Base-by-base conservation (phyloP, 2,329 filamentous ascomycete species). In the Dactylellina drechsleri region DNA sequence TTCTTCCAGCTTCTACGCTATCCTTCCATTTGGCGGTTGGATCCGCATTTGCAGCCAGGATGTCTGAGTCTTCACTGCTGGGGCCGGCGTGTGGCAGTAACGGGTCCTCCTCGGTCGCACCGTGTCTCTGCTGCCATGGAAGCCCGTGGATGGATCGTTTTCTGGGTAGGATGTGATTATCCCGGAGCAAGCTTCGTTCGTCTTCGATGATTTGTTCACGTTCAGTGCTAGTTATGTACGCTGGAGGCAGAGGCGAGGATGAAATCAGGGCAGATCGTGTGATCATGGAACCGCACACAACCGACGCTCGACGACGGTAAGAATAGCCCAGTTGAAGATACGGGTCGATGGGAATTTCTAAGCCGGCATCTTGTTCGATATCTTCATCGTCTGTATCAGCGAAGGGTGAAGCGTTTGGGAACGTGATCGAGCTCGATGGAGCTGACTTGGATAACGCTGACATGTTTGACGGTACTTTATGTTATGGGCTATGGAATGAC, bases 1-100 rank as follows among this genome's bases (percentile, higher is more conserved):
- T 93, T 80, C 89, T 87, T 10, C 93, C 92, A 0, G 90, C 87
- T 0, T 88, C 86, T 10, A 97, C 91, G 0, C 93, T 94, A 76
- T 93, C 91, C 76, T 94, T 90, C 92, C 92, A 96, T 80, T 92
- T 90, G 79, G 88, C 86, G 78, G 90, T 82, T 0, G 79, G 81
- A 70, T 85, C 81, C 62, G 83, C 81, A 80, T 83, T 76, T 82
- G 83, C 31, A 36, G 73, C 66, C 47, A 36, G 47, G 13, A 49
- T 43, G 4, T 64, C 62, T 3, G 58, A 66, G n/a, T 67, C 60
- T 18, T 66, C 66, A 52, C 56, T 57, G 41, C 53, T 70, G 15
- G 72, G 54, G 36, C 66, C 72, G 2, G 59, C 59, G 15, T 59
- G 50, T 5, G 72, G 61, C 18, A 76, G 28, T 10, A 76, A 41